Evolutionary conservation across 805 yeast genomes (phyloP).

Genomic region (Kuraishia capsulata): DNA sequence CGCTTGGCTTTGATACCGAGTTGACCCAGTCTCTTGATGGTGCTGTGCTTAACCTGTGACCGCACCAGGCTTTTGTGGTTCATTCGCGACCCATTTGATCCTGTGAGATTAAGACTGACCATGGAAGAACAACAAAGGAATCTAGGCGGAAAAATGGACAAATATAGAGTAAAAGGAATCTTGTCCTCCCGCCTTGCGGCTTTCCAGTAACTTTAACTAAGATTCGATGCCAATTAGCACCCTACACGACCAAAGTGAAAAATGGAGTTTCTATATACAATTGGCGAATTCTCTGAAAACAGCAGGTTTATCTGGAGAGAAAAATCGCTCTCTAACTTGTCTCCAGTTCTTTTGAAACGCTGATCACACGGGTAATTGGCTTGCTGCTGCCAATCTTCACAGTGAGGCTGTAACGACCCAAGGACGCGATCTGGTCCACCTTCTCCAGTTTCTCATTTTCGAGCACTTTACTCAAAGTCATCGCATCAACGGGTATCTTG

Average conservation of each 20-base stretch:
- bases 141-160: too few species aligned
- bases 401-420: conserved; percentile 2
- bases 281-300: too few species aligned
- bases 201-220: too few species aligned
- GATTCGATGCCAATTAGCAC: too few species aligned
- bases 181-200: too few species aligned
- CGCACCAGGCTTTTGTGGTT: conserved; percentile 1
- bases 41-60: conserved; percentile 1
- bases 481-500: conserved; percentile 1
- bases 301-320: too few species aligned
- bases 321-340: too few species aligned
- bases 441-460: not conserved
- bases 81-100: conserved; percentile 2
- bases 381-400: conserved; percentile 1
- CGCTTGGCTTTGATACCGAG: not conserved
- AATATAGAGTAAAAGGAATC: too few species aligned
- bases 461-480: not conserved
- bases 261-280: too few species aligned
- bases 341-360: not conserved
- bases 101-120: conserved; percentile 2
- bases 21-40: not conserved
- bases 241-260: too few species aligned
- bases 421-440: not conserved
- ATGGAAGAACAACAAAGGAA: too few species aligned
- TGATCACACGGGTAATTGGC: not conserved